A percentile compares a stretch with the other conserved stretches of the same genome.
These are phyloP conservation scores for Claviceps quebecensis DNA, from an alignment of 2,329 filamentous ascomycete species.

Conservation along the genomic window DNA sequence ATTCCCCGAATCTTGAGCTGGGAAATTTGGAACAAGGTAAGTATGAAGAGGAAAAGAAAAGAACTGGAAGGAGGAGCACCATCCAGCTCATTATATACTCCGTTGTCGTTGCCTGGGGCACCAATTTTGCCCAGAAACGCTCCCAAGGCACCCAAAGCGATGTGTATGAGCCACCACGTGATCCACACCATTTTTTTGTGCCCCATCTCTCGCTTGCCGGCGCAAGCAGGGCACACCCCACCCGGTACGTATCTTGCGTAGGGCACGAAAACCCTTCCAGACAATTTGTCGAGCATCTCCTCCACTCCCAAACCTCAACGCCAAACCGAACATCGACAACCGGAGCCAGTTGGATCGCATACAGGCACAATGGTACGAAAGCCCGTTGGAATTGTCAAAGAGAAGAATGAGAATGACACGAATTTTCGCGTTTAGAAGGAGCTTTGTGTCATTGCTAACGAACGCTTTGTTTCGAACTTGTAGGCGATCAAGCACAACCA, in stretches of 20 bases:
- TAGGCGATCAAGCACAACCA: constrained; percentile 99
- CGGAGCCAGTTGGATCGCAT: constrained; percentile 36
- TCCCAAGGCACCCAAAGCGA: constrained; percentile 6
- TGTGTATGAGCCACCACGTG: constrained; percentile 13
- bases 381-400: constrained; percentile 10
- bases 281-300: constrained; percentile 26
- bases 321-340: constrained; percentile 26
- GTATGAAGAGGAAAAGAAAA: constrained; percentile 33
- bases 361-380: constrained; percentile 39
- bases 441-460: constrained; percentile 17
- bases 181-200: constrained; percentile 7
- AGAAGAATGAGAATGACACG: background rate
- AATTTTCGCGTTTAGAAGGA: constrained; percentile 7
- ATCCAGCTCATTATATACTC: constrained; percentile 19
- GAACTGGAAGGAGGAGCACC: constrained; percentile 9
- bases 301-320: constrained; percentile 23
- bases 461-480: constrained; percentile 11
- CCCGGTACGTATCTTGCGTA: constrained; percentile 22
- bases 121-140: background rate
- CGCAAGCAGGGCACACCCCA: constrained; percentile 14
- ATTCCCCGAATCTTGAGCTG: constrained; percentile 30
- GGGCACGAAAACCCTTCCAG: constrained; percentile 29
- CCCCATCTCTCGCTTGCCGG: constrained; percentile 6
- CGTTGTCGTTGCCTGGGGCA: constrained; percentile 13
- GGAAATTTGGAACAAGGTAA: constrained; percentile 35